Evolutionary conservation across 176 grass and related monocot species (phyloP).

Genomic region (Coix lacrymajobi): DNA sequence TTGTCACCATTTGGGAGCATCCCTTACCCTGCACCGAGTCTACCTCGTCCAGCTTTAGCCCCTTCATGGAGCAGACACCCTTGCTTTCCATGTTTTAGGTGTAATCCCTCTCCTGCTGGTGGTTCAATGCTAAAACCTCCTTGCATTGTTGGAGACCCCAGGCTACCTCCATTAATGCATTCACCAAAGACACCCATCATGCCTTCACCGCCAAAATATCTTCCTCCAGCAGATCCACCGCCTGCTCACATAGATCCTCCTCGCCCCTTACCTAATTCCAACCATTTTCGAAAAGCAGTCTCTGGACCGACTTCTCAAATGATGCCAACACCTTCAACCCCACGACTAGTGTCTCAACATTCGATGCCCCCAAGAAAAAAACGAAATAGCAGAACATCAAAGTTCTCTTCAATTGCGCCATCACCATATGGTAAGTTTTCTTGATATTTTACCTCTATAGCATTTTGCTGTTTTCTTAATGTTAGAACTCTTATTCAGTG

Average conservation of each 20-base stretch:
- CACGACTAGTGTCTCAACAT: constrained; percentile 13
- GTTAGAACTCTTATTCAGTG: background rate
- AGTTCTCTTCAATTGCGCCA: constrained; percentile 27
- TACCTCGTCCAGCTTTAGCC: constrained; percentile 28
- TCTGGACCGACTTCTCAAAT: constrained; percentile 37
- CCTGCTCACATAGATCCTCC: constrained; percentile 15
- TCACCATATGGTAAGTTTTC: constrained; percentile 50
- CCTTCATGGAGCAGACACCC: constrained; percentile 21
- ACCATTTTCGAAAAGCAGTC: constrained; percentile 26
- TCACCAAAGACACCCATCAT: constrained; percentile 18
- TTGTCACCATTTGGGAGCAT: constrained; percentile 26
- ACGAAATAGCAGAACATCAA: background rate
- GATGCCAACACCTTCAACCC: constrained; percentile 35
- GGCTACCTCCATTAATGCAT: constrained; percentile 23
- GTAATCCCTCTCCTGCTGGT: constrained; percentile 28
- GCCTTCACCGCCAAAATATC: constrained; percentile 17
- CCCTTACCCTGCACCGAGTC: constrained; percentile 12
- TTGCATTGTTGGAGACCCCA: constrained; percentile 27
- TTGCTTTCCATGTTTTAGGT: constrained; percentile 38
- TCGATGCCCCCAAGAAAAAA: constrained; percentile 21
- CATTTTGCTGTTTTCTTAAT: background rate
- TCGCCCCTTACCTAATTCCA: background rate
- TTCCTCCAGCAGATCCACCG: constrained; percentile 37
- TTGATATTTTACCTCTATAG: constrained; percentile 1
- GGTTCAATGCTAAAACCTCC: constrained; percentile 38